phyloP scores from a whole-genome alignment of 345 rosid genomes.

The Xanthoceras sorbifolium region DNA sequence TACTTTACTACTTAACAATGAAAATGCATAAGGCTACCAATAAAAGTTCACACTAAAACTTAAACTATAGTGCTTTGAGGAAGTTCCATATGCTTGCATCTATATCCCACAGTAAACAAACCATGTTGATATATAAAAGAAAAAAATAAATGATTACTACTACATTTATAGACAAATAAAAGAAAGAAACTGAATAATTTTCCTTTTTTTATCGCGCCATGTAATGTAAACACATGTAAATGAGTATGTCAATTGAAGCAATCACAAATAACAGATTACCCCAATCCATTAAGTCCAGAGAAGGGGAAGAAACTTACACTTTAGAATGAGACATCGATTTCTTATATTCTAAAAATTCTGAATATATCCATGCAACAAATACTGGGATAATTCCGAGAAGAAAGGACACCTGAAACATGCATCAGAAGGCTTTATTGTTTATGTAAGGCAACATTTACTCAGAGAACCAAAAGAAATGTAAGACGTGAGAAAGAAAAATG shows the following conservation, averaged over 20 bases:
- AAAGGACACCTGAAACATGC: conserved; percentile 73
- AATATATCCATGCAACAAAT: conserved; percentile 84
- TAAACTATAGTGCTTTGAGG: background rate
- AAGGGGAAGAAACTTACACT: conserved; percentile 61
- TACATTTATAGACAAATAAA: background rate
- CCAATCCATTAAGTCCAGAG: background rate
- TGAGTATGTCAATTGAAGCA: background rate
- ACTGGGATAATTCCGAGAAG: conserved; percentile 81
- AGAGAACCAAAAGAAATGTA: background rate
- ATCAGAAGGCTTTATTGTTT: conserved; percentile 20
- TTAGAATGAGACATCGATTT: conserved; percentile 57
- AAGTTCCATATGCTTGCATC: background rate
- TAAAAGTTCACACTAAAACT: background rate
- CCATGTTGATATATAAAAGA: background rate
- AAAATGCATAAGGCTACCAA: background rate
- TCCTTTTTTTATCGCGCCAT: background rate
- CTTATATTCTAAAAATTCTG: conserved; percentile 77
- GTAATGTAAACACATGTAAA: conserved; percentile 6
- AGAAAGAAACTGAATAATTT: background rate
- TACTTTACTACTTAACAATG: background rate
- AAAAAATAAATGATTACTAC: background rate
- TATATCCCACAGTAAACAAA: background rate
- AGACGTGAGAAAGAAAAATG: background rate
- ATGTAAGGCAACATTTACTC: conserved; percentile 1
- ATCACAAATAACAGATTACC: background rate